phyloP scores from a whole-genome alignment of 306 rosid genomes.

The Prunus mongolica region DNA sequence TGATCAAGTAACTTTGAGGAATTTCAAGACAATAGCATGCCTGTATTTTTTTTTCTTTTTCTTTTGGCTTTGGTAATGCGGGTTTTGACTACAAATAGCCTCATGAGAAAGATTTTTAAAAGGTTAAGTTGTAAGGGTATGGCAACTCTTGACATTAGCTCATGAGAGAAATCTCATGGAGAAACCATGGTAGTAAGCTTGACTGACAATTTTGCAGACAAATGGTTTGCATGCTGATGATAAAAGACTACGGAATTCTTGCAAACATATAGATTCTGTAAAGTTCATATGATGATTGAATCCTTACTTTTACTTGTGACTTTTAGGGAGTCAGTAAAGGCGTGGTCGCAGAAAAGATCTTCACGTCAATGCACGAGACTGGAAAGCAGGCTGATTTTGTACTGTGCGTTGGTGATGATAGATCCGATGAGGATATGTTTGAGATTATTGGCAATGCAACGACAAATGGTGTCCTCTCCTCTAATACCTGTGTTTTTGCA shows the following conservation, averaged over 20 bases:
- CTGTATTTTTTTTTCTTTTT: background rate
- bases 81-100: background rate
- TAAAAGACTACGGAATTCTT: background rate
- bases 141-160: background rate
- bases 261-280: background rate
- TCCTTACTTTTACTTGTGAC: conserved; percentile 1
- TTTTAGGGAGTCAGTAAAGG: conserved; percentile 71
- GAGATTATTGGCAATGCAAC: conserved; percentile 49
- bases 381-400: conserved; percentile 61
- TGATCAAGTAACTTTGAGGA: background rate
- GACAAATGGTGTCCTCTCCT: conserved; percentile 32
- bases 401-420: conserved; percentile 60
- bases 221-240: background rate
- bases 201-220: background rate
- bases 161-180: background rate
- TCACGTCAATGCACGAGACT: conserved; percentile 36
- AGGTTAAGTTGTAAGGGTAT: background rate
- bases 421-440: conserved; percentile 76
- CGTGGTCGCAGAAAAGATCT: conserved; percentile 53
- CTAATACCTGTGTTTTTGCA: conserved; percentile 43
- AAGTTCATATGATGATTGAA: background rate
- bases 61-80: background rate
- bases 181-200: background rate
- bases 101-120: background rate
- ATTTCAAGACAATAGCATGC: background rate